A percentile compares a stretch with the other conserved stretches of the same genome.
phyloP scores from a whole-genome alignment of 306 rosid species.

The Vigna angularis region DNA sequence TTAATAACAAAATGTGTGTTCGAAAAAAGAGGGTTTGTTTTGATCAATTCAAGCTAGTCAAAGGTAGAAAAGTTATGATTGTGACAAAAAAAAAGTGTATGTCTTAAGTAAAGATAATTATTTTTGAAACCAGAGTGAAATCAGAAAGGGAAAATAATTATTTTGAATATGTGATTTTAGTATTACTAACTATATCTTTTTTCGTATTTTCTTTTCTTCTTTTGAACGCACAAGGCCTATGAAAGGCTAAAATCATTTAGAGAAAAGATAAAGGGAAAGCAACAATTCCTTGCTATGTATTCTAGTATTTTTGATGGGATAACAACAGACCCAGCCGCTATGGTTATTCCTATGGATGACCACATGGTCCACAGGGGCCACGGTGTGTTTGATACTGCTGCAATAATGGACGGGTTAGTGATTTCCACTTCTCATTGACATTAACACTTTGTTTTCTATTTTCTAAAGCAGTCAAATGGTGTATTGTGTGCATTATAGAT shows the following conservation, averaged over 20 bases:
- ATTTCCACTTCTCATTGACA: conserved; percentile 23
- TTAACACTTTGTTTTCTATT: neutral
- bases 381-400: conserved; percentile 94
- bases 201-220: neutral
- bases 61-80: neutral
- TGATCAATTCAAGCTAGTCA: neutral
- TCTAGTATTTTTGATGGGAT: conserved; percentile 89
- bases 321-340: conserved; percentile 78
- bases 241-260: conserved; percentile 60
- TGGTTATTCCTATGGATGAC: conserved; percentile 92
- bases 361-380: conserved; percentile 98
- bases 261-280: conserved; percentile 62
- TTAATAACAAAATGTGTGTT: neutral
- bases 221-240: conserved; percentile 57
- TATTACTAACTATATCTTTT: conserved; percentile 20
- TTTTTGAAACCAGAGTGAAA: neutral
- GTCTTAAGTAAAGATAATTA: too few species aligned
- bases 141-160: neutral
- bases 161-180: neutral
- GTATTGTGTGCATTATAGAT: conserved; percentile 51
- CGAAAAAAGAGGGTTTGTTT: neutral
- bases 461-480: conserved; percentile 29
- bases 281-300: conserved; percentile 85
- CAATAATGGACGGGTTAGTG: conserved; percentile 84
- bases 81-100: neutral